A percentile compares a stretch with the other conserved stretches of the same genome.
phyloP scores from a whole-genome alignment of 1,284 basidiomycete species.

The Heterobasidion parviporum region DNA sequence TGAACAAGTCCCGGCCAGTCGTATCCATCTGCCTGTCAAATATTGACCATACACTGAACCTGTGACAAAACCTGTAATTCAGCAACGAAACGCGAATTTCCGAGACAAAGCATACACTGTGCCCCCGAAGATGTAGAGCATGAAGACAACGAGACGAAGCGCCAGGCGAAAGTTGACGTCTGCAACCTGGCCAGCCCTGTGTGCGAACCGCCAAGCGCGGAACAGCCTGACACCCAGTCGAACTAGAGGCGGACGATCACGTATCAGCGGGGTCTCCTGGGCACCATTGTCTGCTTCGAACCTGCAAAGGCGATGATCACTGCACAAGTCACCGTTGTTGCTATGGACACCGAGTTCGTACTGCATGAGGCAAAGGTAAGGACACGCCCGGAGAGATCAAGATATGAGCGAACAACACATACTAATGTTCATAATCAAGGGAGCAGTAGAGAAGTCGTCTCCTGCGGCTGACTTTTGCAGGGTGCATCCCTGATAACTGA shows the following conservation, averaged over 20 bases:
- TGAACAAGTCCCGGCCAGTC: conserved; percentile 25
- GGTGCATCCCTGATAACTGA: conserved; percentile 12
- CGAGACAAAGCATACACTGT: conserved; percentile 15
- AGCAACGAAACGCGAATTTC: neutral
- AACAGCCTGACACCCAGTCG: conserved; percentile 3
- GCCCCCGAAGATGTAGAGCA: conserved; percentile 24
- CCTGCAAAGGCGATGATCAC: neutral
- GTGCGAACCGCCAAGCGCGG: conserved; percentile 11
- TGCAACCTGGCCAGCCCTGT: conserved; percentile 15
- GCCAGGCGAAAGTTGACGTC: conserved; percentile 20
- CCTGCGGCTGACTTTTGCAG: conserved; percentile 20
- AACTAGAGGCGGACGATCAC: neutral
- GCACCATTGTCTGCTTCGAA: neutral
- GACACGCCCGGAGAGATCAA: neutral
- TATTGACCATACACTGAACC: conserved; percentile 8
- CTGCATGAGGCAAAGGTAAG: neutral
- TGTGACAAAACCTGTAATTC: neutral
- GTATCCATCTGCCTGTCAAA: neutral
- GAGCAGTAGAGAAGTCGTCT: conserved; percentile 37
- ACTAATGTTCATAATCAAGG: conserved; percentile 21
- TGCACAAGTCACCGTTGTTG: neutral
- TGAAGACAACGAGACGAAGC: conserved; percentile 28
- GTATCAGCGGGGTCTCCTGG: too few relatives aligned
- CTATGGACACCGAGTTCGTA: neutral
- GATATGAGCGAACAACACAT: conserved; percentile 12